These are phyloP conservation scores for Yarrowia sp. DNA, from an alignment of 805 yeast species.

Conservation along the genomic window DNA sequence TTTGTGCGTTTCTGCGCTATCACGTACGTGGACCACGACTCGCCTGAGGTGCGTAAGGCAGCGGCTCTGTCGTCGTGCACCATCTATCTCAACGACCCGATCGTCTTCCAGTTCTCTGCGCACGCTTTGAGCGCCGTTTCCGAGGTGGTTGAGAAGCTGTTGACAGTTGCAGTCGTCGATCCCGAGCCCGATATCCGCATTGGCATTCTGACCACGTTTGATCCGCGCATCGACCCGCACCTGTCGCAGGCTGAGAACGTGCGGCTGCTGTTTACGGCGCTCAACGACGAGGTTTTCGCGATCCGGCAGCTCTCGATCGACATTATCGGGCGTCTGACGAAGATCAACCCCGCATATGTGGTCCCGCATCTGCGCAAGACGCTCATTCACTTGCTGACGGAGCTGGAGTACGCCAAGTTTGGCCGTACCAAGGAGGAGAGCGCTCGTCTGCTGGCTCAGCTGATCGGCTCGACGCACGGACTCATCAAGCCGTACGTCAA, in stretches of 20 bases:
- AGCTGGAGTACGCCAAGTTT: slow-evolving; percentile 75
- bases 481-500: slow-evolving; percentile 88
- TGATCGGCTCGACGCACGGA: slow-evolving; percentile 74
- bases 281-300: slow-evolving; percentile 85
- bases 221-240: slow-evolving; percentile 81
- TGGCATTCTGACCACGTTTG: slow-evolving; percentile 71
- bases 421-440: slow-evolving; percentile 82
- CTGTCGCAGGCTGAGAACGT: slow-evolving; percentile 92
- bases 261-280: slow-evolving; percentile 75
- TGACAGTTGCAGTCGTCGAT: slow-evolving; percentile 84
- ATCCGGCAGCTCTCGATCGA: slow-evolving; percentile 75
- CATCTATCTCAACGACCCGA: slow-evolving; percentile 72
- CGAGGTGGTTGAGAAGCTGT: slow-evolving; percentile 74
- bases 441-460: slow-evolving; percentile 66
- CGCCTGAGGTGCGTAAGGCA: slow-evolving; percentile 72
- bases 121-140: slow-evolving; percentile 79
- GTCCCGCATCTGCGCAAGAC: slow-evolving; percentile 89
- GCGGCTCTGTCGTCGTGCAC: slow-evolving; percentile 83
- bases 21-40: slow-evolving; percentile 78
- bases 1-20: slow-evolving; percentile 82
- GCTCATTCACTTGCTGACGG: slow-evolving; percentile 78
- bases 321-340: slow-evolving; percentile 78
- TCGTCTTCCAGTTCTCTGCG: slow-evolving; percentile 78
- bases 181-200: slow-evolving; percentile 81
- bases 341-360: slow-evolving; percentile 90